Percentiles rank a stretch among this genome's conserved stretches.
Evolutionary conservation across 2,329 filamentous ascomycete genomes (phyloP).

Genomic region (Tetracladium maxilliforme): DNA sequence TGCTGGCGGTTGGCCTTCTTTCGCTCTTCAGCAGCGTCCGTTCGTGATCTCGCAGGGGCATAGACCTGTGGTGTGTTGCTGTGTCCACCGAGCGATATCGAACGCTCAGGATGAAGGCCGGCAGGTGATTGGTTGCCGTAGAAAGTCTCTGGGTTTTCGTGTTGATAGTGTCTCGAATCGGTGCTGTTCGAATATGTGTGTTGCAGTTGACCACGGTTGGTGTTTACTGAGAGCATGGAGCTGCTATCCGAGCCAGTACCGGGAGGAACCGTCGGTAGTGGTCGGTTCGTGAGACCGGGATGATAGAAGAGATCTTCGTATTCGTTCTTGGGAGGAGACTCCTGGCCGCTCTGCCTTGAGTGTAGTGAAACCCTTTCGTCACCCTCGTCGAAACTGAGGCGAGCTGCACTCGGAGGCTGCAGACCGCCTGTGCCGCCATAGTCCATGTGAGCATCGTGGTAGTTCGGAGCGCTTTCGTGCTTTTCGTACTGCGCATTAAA

Average conservation of each 20-base stretch:
- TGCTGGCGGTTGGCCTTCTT: constrained; percentile 34
- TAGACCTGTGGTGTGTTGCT: constrained; percentile 66
- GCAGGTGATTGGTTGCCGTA: constrained; percentile 14
- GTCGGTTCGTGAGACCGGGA: constrained; percentile 57
- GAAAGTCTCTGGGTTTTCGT: constrained; percentile 26
- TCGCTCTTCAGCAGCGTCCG: constrained; percentile 66
- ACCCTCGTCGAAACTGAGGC: constrained; percentile 83
- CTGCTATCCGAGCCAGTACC: constrained; percentile 45
- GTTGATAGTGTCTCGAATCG: constrained; percentile 24
- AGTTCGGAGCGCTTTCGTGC: too few relatives aligned
- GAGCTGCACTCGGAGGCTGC: constrained; percentile 56
- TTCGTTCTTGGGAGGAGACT: constrained; percentile 55
- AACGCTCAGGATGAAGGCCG: constrained; percentile 27
- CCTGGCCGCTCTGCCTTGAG: constrained; percentile 38
- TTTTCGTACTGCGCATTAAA: too few relatives aligned
- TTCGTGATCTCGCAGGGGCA: constrained; percentile 81
- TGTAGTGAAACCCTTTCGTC: constrained; percentile 57
- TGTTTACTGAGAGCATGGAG: constrained; percentile 30
- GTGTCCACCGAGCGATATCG: constrained; percentile 71
- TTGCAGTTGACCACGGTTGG: constrained; percentile 29
- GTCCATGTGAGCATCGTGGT: constrained; percentile 40
- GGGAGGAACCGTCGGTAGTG: constrained; percentile 43
- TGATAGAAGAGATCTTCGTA: constrained; percentile 91
- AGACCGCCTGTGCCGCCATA: constrained; percentile 72
- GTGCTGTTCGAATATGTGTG: constrained; percentile 32